A percentile compares a stretch with the other conserved stretches of the same genome.
Evolutionary conservation across 257 asterid species (phyloP).

Genomic region (Salvia miltiorrhiza): DNA sequence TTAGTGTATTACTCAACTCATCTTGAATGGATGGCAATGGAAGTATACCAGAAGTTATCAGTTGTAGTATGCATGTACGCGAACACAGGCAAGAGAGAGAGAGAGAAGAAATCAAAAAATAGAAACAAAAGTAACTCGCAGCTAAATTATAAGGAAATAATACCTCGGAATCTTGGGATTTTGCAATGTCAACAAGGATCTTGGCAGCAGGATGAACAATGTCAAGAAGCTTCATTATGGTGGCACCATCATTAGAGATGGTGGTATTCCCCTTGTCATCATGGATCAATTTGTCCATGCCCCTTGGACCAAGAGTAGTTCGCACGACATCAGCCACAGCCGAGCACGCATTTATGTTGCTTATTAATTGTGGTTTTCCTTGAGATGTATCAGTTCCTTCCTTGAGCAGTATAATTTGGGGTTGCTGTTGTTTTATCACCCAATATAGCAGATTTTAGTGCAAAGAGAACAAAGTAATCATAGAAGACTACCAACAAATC

Average conservation of each 20-base stretch:
- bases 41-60: not conserved
- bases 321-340: slow-evolving; percentile 92
- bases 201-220: slow-evolving; percentile 98
- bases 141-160: not conserved
- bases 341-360: slow-evolving; percentile 94
- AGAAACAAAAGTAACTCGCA: not conserved
- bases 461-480: not conserved
- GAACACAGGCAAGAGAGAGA: not conserved
- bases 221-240: slow-evolving; percentile 98
- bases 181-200: slow-evolving; percentile 96
- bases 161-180: slow-evolving; percentile 99
- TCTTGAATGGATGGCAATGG: not conserved
- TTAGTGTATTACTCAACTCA: not conserved
- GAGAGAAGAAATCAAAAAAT: not conserved
- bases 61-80: not conserved
- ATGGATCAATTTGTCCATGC: slow-evolving; percentile 99
- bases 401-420: slow-evolving; percentile 92
- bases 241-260: slow-evolving; percentile 96
- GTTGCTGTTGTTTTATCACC: slow-evolving; percentile 66
- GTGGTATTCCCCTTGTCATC: slow-evolving; percentile 97
- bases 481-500: not conserved
- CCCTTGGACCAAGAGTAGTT: slow-evolving; percentile 95
- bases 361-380: slow-evolving; percentile 88
- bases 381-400: slow-evolving; percentile 99
- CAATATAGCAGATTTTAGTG: slow-evolving; percentile 5